phyloP scores from a whole-genome alignment of 164 flowering plant genomes.

The Piper longum region DNA sequence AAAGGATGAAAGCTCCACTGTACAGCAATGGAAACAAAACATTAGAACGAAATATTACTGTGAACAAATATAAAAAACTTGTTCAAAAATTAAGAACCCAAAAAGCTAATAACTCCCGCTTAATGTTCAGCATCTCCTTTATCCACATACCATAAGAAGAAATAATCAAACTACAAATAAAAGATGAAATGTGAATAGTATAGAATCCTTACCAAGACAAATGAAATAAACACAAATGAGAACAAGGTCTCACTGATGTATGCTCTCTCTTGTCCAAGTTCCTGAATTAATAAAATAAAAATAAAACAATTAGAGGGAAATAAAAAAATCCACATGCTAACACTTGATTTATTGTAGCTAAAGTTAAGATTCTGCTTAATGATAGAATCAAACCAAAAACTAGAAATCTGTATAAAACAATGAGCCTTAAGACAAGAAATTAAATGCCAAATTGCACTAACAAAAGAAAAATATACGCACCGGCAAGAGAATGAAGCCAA shows the following conservation, averaged over 20 bases:
- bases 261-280: conserved; percentile 81
- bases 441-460: not conserved
- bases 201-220: conserved; percentile 51
- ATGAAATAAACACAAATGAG: conserved; percentile 59
- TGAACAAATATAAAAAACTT: no score
- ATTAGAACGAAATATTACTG: no score
- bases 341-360: no score
- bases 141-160: no score
- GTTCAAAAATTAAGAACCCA: no score
- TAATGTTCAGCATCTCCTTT: no score
- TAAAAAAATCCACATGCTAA: not conserved
- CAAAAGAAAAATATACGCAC: conserved; percentile 23
- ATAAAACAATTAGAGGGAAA: not conserved
- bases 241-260: conserved; percentile 88
- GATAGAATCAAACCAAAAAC: not conserved
- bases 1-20: conserved; percentile 99
- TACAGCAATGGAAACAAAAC: conserved; percentile 17
- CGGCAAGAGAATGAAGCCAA: conserved; percentile 81
- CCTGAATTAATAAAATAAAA: conserved; percentile 25
- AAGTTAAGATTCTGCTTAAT: no score
- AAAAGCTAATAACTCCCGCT: no score
- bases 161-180: no score
- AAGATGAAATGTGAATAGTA: no score
- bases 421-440: not conserved
- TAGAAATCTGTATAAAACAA: conserved; percentile 1